These are phyloP conservation scores for Pseudocercospora eumusae DNA, from an alignment of 2,329 filamentous ascomycete species.

Conservation along the genomic window DNA sequence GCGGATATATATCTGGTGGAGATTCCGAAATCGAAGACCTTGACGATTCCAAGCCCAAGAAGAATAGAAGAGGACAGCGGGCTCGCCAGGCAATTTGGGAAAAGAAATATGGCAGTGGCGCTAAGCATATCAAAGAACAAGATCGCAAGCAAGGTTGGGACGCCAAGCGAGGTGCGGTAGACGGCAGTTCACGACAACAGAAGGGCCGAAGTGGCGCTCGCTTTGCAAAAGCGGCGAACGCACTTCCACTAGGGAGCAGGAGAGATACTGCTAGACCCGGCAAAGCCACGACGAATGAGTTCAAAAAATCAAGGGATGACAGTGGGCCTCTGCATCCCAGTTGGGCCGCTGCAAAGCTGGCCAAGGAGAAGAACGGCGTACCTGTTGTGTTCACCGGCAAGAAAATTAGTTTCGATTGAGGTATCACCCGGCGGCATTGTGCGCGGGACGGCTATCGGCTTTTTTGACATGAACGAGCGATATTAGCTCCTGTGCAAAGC, in stretches of 20 bases:
- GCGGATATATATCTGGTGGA: constrained; percentile 76
- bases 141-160: constrained; percentile 60
- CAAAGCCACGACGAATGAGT: constrained; percentile 27
- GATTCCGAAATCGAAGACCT: constrained; percentile 64
- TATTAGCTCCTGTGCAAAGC: background rate
- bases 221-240: constrained; percentile 27
- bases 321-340: constrained; percentile 62
- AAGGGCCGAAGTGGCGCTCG: constrained; percentile 10
- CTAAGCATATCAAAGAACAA: constrained; percentile 63
- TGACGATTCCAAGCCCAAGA: constrained; percentile 58
- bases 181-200: constrained; percentile 26
- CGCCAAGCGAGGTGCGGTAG: constrained; percentile 56
- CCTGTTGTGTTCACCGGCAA: constrained; percentile 56
- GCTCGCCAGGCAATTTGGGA: constrained; percentile 79
- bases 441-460: background rate
- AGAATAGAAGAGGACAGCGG: constrained; percentile 74
- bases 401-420: constrained; percentile 63
- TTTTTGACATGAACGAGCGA: background rate
- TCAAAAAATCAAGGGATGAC: constrained; percentile 45
- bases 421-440: background rate
- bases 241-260: constrained; percentile 21
- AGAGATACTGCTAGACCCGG: background rate
- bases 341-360: constrained; percentile 63
- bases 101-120: constrained; percentile 72
- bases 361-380: constrained; percentile 55